phyloP scores from a whole-genome alignment of 805 yeast genomes.

The Tetrapisispora phaffii region DNA sequence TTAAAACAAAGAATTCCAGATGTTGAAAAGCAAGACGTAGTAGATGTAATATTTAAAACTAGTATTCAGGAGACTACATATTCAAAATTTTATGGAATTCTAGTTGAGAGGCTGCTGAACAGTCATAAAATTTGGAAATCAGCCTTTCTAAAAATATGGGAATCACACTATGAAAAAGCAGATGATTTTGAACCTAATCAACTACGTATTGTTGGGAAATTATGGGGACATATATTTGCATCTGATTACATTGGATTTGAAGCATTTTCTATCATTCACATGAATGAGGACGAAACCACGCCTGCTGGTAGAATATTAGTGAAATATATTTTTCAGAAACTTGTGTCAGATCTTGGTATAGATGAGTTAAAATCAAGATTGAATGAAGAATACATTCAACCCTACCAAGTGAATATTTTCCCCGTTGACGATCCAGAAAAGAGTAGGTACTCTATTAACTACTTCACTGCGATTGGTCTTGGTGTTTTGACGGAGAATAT shows the following conservation, averaged over 20 bases:
- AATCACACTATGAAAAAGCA: conserved; percentile 43
- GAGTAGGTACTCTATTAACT: conserved; percentile 74
- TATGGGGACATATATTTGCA: conserved; percentile 79
- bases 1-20: conserved; percentile 38
- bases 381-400: conserved; percentile 41
- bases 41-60: conserved; percentile 66
- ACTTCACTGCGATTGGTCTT: conserved; percentile 84
- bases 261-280: conserved; percentile 41
- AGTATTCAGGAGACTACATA: conserved; percentile 82
- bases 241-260: conserved; percentile 60
- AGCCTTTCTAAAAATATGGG: conserved; percentile 45
- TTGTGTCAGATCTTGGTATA: conserved; percentile 68
- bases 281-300: conserved; percentile 67
- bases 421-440: conserved; percentile 46
- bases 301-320: conserved; percentile 72
- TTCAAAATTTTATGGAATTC: conserved; percentile 72
- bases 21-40: conserved; percentile 42
- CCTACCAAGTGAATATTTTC: conserved; percentile 48
- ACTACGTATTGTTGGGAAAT: conserved; percentile 66
- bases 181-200: conserved; percentile 65
- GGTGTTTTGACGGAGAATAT: conserved; percentile 76
- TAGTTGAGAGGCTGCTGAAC: conserved; percentile 55
- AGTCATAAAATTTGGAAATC: conserved; percentile 46
- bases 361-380: conserved; percentile 40
- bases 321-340: conserved; percentile 69